Conservation (phyloP, 495 filamentous ascomycete genomes). For the Rusavskia elegans region DNA sequence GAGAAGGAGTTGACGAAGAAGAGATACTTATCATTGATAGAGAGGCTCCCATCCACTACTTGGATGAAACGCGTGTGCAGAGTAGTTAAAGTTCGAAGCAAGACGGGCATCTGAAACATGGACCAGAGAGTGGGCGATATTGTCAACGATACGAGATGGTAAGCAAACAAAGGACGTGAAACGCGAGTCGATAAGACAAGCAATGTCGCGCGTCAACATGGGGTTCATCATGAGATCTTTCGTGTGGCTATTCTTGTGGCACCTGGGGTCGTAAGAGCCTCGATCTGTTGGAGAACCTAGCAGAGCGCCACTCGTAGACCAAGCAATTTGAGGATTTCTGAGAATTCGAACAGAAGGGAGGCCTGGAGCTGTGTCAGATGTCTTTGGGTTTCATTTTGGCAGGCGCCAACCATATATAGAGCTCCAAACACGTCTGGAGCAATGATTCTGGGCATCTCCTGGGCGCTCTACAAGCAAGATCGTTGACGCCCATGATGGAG, state of each 20-base stretch:
- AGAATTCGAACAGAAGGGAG: neutral
- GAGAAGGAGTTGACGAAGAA: constrained; percentile 7
- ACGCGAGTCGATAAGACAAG: constrained; percentile 4
- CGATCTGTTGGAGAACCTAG: neutral
- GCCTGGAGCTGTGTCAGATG: neutral
- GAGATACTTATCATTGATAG: constrained; percentile 15
- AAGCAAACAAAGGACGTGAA: constrained; percentile 4
- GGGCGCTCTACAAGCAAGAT: neutral
- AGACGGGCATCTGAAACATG: neutral
- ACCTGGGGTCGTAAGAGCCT: neutral
- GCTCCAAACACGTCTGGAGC: neutral
- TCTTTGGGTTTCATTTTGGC: constrained; percentile 1
- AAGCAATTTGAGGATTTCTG: neutral
- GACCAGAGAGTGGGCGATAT: neutral
- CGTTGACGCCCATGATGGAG: constrained; percentile 2
- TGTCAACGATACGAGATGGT: neutral
- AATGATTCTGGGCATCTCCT: neutral
- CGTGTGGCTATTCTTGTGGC: neutral
- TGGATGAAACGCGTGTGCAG: constrained; percentile 9
- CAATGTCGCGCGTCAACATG: constrained; percentile 16
- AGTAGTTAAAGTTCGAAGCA: neutral
- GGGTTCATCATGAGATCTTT: neutral
- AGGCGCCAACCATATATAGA: constrained; percentile 11
- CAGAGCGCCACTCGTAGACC: neutral
- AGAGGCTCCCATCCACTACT: constrained; percentile 1